A percentile compares a stretch with the other conserved stretches of the same genome.
Conservation (phyloP, 352 stramenopile genomes). For the Plasmopara halstedii region DNA sequence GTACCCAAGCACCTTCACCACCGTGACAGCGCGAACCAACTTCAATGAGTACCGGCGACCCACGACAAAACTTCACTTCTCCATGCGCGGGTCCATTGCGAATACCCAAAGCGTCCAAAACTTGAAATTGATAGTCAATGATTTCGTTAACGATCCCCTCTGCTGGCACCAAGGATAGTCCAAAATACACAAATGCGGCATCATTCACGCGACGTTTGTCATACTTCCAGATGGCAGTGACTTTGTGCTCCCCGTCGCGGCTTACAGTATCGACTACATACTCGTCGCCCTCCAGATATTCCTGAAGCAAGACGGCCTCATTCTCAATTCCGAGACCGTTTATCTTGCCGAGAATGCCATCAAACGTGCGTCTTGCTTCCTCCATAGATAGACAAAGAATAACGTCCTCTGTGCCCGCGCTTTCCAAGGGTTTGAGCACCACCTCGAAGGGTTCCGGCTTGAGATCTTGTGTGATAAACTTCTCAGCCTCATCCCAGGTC, state of each 20-base stretch:
- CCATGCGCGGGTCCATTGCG: conserved; percentile 68
- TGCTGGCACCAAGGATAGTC: conserved; percentile 63
- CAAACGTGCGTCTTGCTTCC: conserved; percentile 74
- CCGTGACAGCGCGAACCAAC: conserved; percentile 94
- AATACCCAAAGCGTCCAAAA: conserved; percentile 68
- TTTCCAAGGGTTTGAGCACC: conserved; percentile 88
- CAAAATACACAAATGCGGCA: conserved; percentile 94
- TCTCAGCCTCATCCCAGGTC: conserved; percentile 62
- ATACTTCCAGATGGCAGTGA: conserved; percentile 96
- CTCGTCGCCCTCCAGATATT: conserved; percentile 93
- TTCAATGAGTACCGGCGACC: conserved; percentile 90
- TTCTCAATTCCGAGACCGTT: conserved; percentile 85
- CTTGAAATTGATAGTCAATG: conserved; percentile 80
- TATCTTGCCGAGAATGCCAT: conserved; percentile 76
- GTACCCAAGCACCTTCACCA: conserved; percentile 91
- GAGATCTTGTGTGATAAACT: conserved; percentile 62
- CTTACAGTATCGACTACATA: conserved; percentile 96
- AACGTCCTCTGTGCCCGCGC: conserved; percentile 67
- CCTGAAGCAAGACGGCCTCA: conserved; percentile 82
- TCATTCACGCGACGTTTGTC: conserved; percentile 94
- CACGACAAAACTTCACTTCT: conserved; percentile 81
- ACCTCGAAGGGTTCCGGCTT: conserved; percentile 70
- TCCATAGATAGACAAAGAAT: conserved; percentile 74
- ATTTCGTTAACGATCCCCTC: conserved; percentile 64
- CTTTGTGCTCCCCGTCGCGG: conserved; percentile 90